These are phyloP conservation scores for Yamadazyma blattariae DNA, from an alignment of 1,139 yeast species.

Conservation along the genomic window DNA sequence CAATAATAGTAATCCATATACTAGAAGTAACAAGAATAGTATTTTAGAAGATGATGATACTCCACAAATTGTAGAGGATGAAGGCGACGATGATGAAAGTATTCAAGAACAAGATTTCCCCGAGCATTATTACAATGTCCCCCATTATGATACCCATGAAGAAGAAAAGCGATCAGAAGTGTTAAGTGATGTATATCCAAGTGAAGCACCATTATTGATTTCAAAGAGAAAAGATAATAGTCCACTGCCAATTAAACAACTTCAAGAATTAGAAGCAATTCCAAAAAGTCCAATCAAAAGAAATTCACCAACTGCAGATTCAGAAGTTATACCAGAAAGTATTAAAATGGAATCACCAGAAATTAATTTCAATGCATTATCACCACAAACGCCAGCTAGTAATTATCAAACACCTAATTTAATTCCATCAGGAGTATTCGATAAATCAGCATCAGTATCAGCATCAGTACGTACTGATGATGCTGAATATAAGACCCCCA, in stretches of 20 bases:
- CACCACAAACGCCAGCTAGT: conserved; percentile 12
- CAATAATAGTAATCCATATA: conserved; percentile 9
- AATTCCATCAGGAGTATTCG: conserved; percentile 7
- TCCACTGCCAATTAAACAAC: conserved; percentile 1
- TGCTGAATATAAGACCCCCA: conserved; percentile 8
- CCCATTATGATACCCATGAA: conserved; percentile 17
- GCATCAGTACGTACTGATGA: not conserved
- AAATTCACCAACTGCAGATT: not conserved
- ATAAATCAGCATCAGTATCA: not conserved
- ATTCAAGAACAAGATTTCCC: conserved; percentile 18
- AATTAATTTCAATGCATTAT: not conserved
- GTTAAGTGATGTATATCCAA: conserved; percentile 41
- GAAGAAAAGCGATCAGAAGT: conserved; percentile 36
- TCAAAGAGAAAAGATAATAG: conserved; percentile 23
- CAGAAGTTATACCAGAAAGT: not conserved
- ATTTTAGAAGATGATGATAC: not conserved
- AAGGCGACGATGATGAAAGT: conserved; percentile 9
- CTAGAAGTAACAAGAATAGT: not conserved
- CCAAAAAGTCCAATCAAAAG: not conserved
- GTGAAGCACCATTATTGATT: conserved; percentile 37
- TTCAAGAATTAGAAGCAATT: not conserved
- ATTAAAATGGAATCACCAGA: not conserved
- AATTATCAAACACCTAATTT: conserved; percentile 14
- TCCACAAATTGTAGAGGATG: not conserved
- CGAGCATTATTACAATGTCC: conserved; percentile 20